phyloP scores from a whole-genome alignment of 805 yeast species.

The Saturnispora zaruensis region DNA sequence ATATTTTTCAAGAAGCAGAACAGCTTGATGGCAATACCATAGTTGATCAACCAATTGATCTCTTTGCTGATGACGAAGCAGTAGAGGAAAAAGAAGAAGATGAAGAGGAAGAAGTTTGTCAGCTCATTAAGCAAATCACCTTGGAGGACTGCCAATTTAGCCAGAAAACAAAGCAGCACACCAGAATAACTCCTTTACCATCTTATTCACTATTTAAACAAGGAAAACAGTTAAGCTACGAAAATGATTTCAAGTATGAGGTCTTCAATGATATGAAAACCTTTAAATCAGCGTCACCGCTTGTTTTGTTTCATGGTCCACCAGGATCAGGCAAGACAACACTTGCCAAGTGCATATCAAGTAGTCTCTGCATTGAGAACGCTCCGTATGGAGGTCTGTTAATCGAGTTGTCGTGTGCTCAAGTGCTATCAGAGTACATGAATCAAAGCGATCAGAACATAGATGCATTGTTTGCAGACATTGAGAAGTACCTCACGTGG shows the following conservation, averaged over 20 bases:
- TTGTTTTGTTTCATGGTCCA: slow-evolving; percentile 76
- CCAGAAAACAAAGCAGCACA: neutral
- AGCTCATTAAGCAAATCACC: neutral
- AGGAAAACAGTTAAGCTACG: neutral
- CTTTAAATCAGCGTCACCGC: slow-evolving; percentile 46
- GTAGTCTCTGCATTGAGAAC: slow-evolving; percentile 18
- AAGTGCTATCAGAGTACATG: slow-evolving; percentile 37
- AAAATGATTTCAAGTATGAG: neutral
- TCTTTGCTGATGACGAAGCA: neutral
- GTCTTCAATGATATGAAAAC: neutral
- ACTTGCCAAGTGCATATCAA: slow-evolving; percentile 73
- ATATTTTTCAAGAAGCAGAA: neutral
- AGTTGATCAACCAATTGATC: neutral
- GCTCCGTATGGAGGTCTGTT: slow-evolving; percentile 20
- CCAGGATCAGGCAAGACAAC: slow-evolving; percentile 94
- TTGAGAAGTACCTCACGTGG: slow-evolving; percentile 22
- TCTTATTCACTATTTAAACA: neutral
- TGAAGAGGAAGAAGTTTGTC: neutral
- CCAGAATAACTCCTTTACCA: neutral
- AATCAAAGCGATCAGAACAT: slow-evolving; percentile 39
- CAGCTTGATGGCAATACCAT: neutral
- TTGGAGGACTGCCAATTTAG: neutral
- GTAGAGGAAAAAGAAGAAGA: neutral
- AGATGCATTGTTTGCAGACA: slow-evolving; percentile 24
- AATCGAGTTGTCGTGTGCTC: slow-evolving; percentile 36